phyloP scores from a whole-genome alignment of 768 basidiomycete genomes.

The Sporobolomyces roseus region DNA sequence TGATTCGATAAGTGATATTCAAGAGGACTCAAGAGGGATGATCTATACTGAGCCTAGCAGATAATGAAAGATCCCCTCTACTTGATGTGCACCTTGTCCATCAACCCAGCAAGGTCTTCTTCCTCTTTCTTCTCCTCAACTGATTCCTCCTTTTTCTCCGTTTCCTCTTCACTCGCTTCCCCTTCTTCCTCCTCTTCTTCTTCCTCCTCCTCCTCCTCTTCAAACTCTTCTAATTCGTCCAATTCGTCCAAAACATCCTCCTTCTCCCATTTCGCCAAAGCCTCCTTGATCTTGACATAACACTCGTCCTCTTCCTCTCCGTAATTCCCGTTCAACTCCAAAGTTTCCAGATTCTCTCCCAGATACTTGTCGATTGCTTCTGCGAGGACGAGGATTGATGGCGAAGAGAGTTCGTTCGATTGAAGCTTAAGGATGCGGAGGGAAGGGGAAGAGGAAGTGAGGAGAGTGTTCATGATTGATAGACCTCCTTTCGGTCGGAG shows the following conservation, averaged over 20 bases:
- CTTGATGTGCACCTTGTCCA: conserved; percentile 58
- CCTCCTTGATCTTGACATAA: conserved; percentile 52
- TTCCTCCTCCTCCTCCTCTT: conserved; percentile 63
- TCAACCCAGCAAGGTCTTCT: conserved; percentile 60
- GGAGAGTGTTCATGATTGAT: conserved; percentile 60
- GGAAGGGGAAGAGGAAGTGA: conserved; percentile 66
- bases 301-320: conserved; percentile 53
- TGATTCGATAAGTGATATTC: no score
- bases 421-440: conserved; percentile 76
- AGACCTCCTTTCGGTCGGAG: conserved; percentile 77
- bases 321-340: conserved; percentile 81
- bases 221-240: conserved; percentile 51
- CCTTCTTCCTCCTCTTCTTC: conserved; percentile 53
- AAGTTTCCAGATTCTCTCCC: conserved; percentile 58
- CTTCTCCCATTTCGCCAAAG: conserved; percentile 52
- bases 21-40: no score
- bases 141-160: conserved; percentile 14
- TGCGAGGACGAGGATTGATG: conserved; percentile 66
- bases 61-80: conserved; percentile 1
- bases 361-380: conserved; percentile 62
- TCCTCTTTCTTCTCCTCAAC: conserved; percentile 40
- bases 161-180: conserved; percentile 35
- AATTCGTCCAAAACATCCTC: conserved; percentile 77
- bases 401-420: conserved; percentile 80
- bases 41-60: no score